Evolutionary conservation across 257 asterid species (phyloP).

Genomic region (Pogostemon cablin): DNA sequence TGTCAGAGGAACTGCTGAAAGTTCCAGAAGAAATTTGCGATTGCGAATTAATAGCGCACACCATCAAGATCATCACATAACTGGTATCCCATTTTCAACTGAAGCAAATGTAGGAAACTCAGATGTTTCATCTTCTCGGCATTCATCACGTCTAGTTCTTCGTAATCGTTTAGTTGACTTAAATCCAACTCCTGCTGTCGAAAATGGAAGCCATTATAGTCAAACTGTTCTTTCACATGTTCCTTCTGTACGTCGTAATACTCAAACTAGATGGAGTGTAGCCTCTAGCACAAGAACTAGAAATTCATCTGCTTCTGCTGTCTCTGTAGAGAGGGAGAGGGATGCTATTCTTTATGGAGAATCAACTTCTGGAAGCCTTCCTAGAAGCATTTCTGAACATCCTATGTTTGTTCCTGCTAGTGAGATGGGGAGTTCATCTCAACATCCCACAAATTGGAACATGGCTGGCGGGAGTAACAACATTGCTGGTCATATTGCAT

Average conservation of each 20-base stretch:
- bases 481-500: conserved; percentile 47
- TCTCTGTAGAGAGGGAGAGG: conserved; percentile 26
- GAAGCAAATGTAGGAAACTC: conserved; percentile 42
- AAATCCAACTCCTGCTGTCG: conserved; percentile 45
- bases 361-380: conserved; percentile 45
- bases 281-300: conserved; percentile 58
- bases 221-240: conserved; percentile 39
- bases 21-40: conserved; percentile 61
- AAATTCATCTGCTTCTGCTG: conserved; percentile 23
- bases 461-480: conserved; percentile 38
- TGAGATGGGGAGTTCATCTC: conserved; percentile 56
- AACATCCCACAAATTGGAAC: conserved; percentile 45
- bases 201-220: conserved; percentile 39
- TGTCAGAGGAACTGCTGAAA: conserved; percentile 37
- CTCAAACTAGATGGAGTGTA: conserved; percentile 61
- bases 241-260: conserved; percentile 25
- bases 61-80: conserved; percentile 45
- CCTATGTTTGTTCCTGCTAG: conserved; percentile 64
- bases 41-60: conserved; percentile 61
- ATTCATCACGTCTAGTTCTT: conserved; percentile 44
- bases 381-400: conserved; percentile 73
- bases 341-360: conserved; percentile 43
- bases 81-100: conserved; percentile 31
- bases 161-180: conserved; percentile 44
- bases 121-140: conserved; percentile 46